Base-by-base conservation (phyloP, 768 basidiomycete species). In the Podaxis sp. region DNA sequence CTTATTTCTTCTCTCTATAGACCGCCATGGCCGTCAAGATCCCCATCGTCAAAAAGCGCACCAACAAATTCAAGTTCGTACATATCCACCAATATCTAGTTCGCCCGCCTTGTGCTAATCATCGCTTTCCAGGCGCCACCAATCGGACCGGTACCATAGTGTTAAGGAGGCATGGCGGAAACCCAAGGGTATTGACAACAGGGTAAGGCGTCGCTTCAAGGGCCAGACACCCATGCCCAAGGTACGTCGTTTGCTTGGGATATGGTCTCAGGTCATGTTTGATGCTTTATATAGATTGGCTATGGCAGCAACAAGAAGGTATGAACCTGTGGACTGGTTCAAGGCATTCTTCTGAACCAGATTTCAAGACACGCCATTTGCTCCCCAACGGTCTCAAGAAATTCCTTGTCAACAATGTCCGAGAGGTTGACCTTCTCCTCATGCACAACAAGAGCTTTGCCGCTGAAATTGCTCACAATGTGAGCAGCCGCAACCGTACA, bases 181-280 rank as follows among this genome's bases (percentile, higher is more conserved):
- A 83, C 97, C 97, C 68, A 99, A 98, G 88, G 97, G 96, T 93
- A 98, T 98, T 70, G 96, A 98, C 76, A 98, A 98, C 88, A 88
- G 95, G 71, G 95, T 97, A 70, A 83, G 94, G 74, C 86, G 92
- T 68, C 88, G 91, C 71, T 94, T 93, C 83, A 97, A 94, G 83
- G 96, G 96, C 58, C 94, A 96, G 76, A 83, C 86, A 61, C 83
- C 94, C 66, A 98, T 98, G 96, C 95, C 95, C 73, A 95, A 94
- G 84, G 94, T 94, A 67, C 68, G 82, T 70, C 48, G 52, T 50
- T 46, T 6, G 35, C 14, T 35, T 32, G 7, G 13, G 55, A 54
- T 25, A 50, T 14, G 48, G 28, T 23, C n/a, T 27, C 48, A 28
- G 40, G 40, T 48, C 42, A 38, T n/a, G 50, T 44, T 21, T 60